phyloP scores from a whole-genome alignment of 192 early-diverging fungal genomes.

The Geosiphon pyriformis region DNA sequence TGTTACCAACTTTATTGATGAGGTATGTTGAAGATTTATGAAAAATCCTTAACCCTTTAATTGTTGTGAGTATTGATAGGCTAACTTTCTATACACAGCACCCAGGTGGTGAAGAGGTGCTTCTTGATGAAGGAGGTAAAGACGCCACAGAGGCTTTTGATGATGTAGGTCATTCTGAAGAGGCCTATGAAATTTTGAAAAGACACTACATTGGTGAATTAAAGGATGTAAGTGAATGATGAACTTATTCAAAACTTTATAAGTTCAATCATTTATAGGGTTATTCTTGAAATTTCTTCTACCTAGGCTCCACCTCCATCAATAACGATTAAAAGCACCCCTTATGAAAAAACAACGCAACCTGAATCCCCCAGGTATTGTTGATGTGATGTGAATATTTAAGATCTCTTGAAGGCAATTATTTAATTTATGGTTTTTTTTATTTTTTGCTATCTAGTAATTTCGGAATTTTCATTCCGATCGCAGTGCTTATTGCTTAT shows the following conservation, averaged over 20 bases:
- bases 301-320: background rate
- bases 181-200: slow-evolving; percentile 82
- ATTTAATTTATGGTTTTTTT: background rate
- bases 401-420: background rate
- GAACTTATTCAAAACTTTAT: background rate
- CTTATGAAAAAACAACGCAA: background rate
- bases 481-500: background rate
- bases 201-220: slow-evolving; percentile 71
- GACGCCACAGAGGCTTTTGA: slow-evolving; percentile 94
- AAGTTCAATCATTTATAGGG: background rate
- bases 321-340: background rate
- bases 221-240: slow-evolving; percentile 42
- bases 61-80: no score
- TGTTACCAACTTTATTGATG: slow-evolving; percentile 73
- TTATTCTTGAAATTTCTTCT: background rate
- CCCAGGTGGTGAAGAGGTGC: slow-evolving; percentile 96
- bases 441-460: background rate
- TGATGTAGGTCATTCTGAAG: slow-evolving; percentile 95
- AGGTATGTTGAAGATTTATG: slow-evolving; percentile 42
- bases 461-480: background rate
- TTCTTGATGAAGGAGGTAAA: slow-evolving; percentile 84
- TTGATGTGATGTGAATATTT: background rate
- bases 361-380: background rate
- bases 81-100: no score
- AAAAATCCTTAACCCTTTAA: no score